These are phyloP conservation scores for Pezicula rhizophila DNA, from an alignment of 2,329 filamentous ascomycete species.

Conservation along the genomic window DNA sequence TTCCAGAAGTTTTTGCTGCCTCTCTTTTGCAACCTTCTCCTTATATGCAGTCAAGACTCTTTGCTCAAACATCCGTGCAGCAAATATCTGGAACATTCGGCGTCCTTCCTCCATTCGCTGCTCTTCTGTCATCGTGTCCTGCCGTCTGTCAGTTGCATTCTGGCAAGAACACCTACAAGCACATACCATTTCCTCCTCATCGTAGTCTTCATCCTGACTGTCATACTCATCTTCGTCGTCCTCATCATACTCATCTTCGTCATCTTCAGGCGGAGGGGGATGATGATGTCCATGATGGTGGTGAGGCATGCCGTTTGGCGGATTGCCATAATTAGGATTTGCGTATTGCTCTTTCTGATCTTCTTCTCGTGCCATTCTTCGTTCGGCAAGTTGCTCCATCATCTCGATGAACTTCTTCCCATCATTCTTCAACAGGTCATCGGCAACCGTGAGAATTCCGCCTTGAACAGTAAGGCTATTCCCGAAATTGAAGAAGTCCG, in stretches of 20 bases:
- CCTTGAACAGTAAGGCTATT: constrained; percentile 95
- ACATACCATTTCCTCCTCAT: constrained; percentile 69
- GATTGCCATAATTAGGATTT: constrained; percentile 52
- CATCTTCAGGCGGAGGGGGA: constrained; percentile 65
- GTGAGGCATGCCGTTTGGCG: constrained; percentile 48
- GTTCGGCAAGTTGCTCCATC: constrained; percentile 99
- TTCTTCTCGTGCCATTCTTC: constrained; percentile 93
- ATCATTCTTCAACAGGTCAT: constrained; percentile 97
- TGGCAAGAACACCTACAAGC: constrained; percentile 16
- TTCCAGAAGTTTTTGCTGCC: constrained; percentile 83
- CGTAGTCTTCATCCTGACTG: constrained; percentile 59
- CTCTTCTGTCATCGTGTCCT: constrained; percentile 97
- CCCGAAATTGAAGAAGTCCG: constrained; percentile 95
- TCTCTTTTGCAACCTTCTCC: constrained; percentile 91
- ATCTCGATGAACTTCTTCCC: constrained; percentile 99
- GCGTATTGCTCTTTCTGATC: constrained; percentile 65
- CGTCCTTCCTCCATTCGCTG: constrained; percentile 98
- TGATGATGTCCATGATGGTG: constrained; percentile 57
- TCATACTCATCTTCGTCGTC: constrained; percentile 56
- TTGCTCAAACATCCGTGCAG: constrained; percentile 98
- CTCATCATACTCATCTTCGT: constrained; percentile 65
- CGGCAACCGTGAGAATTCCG: constrained; percentile 96
- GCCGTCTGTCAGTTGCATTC: constrained; percentile 31
- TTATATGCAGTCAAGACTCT: constrained; percentile 94
- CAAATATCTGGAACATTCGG: constrained; percentile 99